These are phyloP conservation scores for Scleroderma bovista DNA, from an alignment of 768 basidiomycete species.

Conservation along the genomic window DNA sequence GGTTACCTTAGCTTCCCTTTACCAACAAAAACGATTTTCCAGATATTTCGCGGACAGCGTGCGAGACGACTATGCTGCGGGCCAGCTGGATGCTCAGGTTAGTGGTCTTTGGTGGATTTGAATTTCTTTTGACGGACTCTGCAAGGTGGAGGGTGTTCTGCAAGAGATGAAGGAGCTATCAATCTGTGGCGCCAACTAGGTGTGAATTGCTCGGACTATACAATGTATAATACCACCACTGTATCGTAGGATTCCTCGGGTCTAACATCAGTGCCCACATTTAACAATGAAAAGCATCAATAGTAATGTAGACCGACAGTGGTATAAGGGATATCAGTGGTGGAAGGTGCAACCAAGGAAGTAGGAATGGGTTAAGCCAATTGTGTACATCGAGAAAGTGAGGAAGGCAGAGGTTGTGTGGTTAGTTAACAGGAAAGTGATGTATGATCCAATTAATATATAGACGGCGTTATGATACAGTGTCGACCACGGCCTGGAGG, in stretches of 20 bases:
- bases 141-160: slow-evolving; percentile 88
- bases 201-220: not conserved
- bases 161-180: slow-evolving; percentile 96
- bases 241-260: not conserved
- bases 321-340: not conserved
- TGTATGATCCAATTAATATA: too few relatives aligned
- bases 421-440: too few relatives aligned
- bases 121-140: not conserved
- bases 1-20: not conserved
- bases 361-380: not conserved
- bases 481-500: too few relatives aligned
- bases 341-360: too few relatives aligned
- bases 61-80: slow-evolving; percentile 95
- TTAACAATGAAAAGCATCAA: not conserved
- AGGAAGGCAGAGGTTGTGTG: too few relatives aligned
- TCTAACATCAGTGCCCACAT: too few relatives aligned
- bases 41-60: slow-evolving; percentile 89
- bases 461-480: too few relatives aligned
- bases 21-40: not conserved
- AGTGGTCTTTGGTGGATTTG: slow-evolving; percentile 3
- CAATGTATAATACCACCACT: slow-evolving; percentile 8
- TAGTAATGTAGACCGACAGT: not conserved
- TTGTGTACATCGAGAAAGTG: too few relatives aligned
- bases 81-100: slow-evolving; percentile 92
- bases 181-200: slow-evolving; percentile 69